phyloP scores from a whole-genome alignment of 306 rosid species.

The Corylus avellana region DNA sequence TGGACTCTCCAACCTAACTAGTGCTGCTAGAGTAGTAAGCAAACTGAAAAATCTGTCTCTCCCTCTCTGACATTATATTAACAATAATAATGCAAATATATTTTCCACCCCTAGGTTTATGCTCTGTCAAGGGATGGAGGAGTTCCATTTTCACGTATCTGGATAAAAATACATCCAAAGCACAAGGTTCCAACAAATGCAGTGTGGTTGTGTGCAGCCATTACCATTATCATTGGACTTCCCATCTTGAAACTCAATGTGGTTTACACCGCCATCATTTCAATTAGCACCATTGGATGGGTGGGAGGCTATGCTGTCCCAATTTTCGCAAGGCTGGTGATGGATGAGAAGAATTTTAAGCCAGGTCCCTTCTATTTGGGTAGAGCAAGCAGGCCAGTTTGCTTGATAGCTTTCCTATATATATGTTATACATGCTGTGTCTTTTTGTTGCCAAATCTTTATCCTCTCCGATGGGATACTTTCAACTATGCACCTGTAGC shows the following conservation, averaged over 20 bases:
- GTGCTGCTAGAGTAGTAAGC: conserved; percentile 10
- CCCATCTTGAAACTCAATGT: conserved; percentile 11
- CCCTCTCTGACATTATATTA: no score
- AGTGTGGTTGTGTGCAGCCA: conserved; percentile 1
- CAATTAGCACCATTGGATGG: conserved; percentile 7
- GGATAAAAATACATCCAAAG: conserved; percentile 6
- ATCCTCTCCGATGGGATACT: conserved; percentile 1
- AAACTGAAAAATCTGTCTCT: neutral
- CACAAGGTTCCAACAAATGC: conserved; percentile 4
- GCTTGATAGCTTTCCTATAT: neutral
- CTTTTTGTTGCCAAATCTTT: conserved; percentile 2
- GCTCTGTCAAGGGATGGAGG: conserved; percentile 11
- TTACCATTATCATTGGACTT: neutral
- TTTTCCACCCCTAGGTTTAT: neutral
- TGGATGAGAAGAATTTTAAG: neutral
- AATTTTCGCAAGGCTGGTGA: neutral
- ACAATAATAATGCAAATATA: neutral
- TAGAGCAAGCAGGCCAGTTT: conserved; percentile 4
- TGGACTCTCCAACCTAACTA: neutral
- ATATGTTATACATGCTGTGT: neutral
- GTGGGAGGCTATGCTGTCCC: conserved; percentile 5
- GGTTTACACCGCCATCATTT: neutral
- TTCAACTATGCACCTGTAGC: conserved; percentile 10
- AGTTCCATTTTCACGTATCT: conserved; percentile 1
- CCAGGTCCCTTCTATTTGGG: conserved; percentile 15